Conservation (phyloP, 306 rosid species). For the Ormosia emarginata region DNA sequence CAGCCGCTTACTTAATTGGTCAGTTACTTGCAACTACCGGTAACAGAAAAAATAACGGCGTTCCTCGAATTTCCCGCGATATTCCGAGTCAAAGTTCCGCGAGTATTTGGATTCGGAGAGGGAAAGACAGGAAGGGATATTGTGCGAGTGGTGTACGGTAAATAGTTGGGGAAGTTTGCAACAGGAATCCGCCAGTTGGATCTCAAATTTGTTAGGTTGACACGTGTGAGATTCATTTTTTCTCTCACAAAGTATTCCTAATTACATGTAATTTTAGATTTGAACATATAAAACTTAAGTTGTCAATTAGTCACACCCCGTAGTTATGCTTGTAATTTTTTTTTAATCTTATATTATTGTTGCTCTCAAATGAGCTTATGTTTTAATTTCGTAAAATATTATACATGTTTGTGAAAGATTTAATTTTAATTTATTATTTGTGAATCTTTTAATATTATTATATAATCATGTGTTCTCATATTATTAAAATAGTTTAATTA, state of each 20-base stretch:
- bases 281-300: too few species aligned
- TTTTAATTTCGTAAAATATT: too few species aligned
- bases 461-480: too few species aligned
- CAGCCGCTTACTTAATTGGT: slow-evolving; percentile 35
- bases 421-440: too few species aligned
- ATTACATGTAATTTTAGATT: too few species aligned
- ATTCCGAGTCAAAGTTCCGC: slow-evolving; percentile 34
- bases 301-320: too few species aligned
- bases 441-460: too few species aligned
- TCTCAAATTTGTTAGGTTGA: slow-evolving; percentile 33
- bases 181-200: slow-evolving; percentile 50
- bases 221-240: slow-evolving; percentile 37
- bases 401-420: too few species aligned
- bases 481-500: too few species aligned
- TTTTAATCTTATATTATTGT: too few species aligned
- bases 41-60: slow-evolving; percentile 40
- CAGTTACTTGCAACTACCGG: slow-evolving; percentile 38
- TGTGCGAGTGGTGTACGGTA: slow-evolving; percentile 50
- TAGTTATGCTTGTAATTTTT: too few species aligned
- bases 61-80: slow-evolving; percentile 11
- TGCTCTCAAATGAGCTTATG: too few species aligned
- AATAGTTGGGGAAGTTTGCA: slow-evolving; percentile 33
- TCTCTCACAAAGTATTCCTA: not conserved
- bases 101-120: slow-evolving; percentile 22
- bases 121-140: not conserved